Evolutionary conservation across 768 basidiomycete species (phyloP), one percentile per base, ranked within the genome.

Genomic region (Lentinula guzmanii): DNA sequence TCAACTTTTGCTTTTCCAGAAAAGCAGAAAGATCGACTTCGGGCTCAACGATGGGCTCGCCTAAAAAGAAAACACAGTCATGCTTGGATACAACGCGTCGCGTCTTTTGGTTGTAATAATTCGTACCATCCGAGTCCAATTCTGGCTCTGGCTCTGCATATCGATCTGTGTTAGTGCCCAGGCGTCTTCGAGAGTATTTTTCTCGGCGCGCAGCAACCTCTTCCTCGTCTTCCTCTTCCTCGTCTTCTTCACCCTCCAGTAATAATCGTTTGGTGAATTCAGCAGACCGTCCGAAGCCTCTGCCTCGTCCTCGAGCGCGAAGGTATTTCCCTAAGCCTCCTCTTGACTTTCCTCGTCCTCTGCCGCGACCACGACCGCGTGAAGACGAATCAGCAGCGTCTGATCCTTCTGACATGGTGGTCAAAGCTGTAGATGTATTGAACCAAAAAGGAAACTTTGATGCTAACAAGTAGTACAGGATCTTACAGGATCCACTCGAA

Each of bases 11-110:
- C 60, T 75, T 81, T 62, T 84, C 86, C 39, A 91, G 76, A 65
- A 93, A 90, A 0, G 75, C 62, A 0, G 87, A 82, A 1, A 93
- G 67, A 72, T 93, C 89, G 7, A 91, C 79, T 68, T 92, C 89
- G 3, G 87, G 88, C 61, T 91, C 90, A 0, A 78, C 70, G 13
- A 83, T 77, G 7, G 81, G 84, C 70, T 90, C 86, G 3, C 89
- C 89, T 88, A n/a, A 39, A 8, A 39, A 41, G 21, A 21, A 13
- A 41, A 52, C 28, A 28, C 28, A 4, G 28, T 33, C 33, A 8
- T 21, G 4, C 16, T 16, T 45, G 43, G n/a, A 15, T 45, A 45
- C 43, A 18, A 16, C 43, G n/a, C 43, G n/a, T 45, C n/a, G 5
- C 5, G 57, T 37, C 33, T 60, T n/a, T 48, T 15, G 11, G 42